phyloP scores from a whole-genome alignment of 768 basidiomycete genomes.

The Calocybe gangraenosa region DNA sequence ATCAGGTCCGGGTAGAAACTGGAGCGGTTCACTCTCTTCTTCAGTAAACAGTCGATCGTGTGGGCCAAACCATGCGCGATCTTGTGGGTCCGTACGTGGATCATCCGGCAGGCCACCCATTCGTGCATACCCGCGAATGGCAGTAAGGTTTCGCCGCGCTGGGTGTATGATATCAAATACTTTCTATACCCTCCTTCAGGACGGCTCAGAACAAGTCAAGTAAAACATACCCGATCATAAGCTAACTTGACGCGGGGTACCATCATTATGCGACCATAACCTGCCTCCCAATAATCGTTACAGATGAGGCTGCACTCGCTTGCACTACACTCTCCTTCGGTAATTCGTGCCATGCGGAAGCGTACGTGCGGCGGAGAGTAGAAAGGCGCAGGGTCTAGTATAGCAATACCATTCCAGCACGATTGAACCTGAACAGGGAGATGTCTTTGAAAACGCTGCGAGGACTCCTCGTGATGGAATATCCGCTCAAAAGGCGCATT shows the following conservation, averaged over 20 bases:
- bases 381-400: conserved; percentile 94
- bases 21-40: conserved; percentile 76
- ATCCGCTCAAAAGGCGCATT: conserved; percentile 95
- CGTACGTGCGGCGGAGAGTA: conserved; percentile 87
- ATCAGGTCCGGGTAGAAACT: conserved; percentile 78
- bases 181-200: conserved; percentile 42
- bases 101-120: conserved; percentile 98
- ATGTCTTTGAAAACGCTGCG: conserved; percentile 83
- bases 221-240: conserved; percentile 72
- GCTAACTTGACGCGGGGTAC: conserved; percentile 95
- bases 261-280: conserved; percentile 97
- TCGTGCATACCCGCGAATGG: conserved; percentile 89
- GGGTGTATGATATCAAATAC: conserved; percentile 97
- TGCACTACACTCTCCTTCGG: conserved; percentile 90
- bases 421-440: conserved; percentile 95
- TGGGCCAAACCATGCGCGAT: conserved; percentile 96
- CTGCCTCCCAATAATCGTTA: conserved; percentile 97
- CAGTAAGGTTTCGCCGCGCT: conserved; percentile 82
- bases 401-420: conserved; percentile 98
- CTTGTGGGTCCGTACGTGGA: conserved; percentile 94
- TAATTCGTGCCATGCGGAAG: conserved; percentile 93
- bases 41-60: conserved; percentile 91
- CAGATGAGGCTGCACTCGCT: conserved; percentile 95
- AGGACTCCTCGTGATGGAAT: conserved; percentile 80
- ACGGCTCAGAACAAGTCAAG: conserved; percentile 2